Base-by-base conservation (phyloP, 2,329 filamentous ascomycete species). In the Trichophyton equinum region DNA sequence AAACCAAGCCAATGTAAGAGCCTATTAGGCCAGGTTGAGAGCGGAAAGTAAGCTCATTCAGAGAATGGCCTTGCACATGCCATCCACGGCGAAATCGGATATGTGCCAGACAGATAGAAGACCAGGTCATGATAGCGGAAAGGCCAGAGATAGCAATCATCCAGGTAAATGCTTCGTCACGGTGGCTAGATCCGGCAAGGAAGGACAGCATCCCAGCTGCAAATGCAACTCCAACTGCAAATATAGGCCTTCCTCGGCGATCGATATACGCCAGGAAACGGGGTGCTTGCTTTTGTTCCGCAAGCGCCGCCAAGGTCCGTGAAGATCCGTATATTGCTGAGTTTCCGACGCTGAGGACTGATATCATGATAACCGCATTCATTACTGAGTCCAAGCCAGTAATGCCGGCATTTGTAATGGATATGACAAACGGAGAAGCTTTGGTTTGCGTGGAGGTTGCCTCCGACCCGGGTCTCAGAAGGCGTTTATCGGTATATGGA, bases 281-380 rank as follows among this genome's bases (percentile, higher is more conserved):
- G 0, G 88, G 88, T 0, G 88, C 88, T 71, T 88, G 89, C 55
- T 82, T 78, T 51, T 84, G 83, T 67, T 88, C 85, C 0, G 86
- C 86, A 83, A 91, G 88, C 75, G 84, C 90, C 0, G 91, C 75
- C 1, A 92, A 74, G 0, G 87, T 91, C 22, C 88, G 82, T 2
- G 85, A 88, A 51, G 84, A 78, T 3, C 77, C 75, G 66, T 79
- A 79, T 53, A 91, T 75, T 67, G 80, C 82, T 64, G 86, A 83
- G 66, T 90, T 90, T 0, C 82, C 84, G 0, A 86, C 80, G 0
- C 85, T 89, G 74, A 83, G 85, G 0, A 85, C 86, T 0, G 85
- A 87, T 0, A 85, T 88, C 66, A 91, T 79, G 65, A 91, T 85
- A 25, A 91, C 78, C 40, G 86, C 87, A 70, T 92, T 92, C 73